Percentiles rank a stretch among this genome's conserved stretches.
Evolutionary conservation across 805 yeast species (phyloP).

Genomic region (Ogataea wickerhamii): DNA sequence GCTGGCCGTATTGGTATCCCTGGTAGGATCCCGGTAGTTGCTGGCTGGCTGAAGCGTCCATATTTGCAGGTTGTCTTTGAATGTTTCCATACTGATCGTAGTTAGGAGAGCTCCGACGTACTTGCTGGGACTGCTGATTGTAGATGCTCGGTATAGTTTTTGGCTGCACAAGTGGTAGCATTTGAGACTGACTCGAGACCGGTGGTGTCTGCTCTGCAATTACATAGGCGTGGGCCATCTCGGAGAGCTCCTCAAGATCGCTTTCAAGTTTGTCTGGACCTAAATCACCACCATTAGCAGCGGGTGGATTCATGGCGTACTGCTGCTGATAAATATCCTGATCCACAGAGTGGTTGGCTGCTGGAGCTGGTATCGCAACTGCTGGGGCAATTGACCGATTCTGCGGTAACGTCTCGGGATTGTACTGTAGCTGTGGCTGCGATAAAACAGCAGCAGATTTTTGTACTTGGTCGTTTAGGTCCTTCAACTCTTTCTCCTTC

Average conservation of each 20-base stretch:
- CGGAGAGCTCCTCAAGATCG: conserved; percentile 31
- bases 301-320: conserved; percentile 2
- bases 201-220: conserved; percentile 27
- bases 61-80: conserved; percentile 15
- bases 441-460: conserved; percentile 10
- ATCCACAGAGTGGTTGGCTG: conserved; percentile 1
- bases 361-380: conserved; percentile 1
- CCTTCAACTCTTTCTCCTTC: conserved; percentile 24
- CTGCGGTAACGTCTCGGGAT: not conserved
- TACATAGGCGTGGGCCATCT: conserved; percentile 30
- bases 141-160: conserved; percentile 18
- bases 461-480: conserved; percentile 25
- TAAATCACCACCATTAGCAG: conserved; percentile 6
- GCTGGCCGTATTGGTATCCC: conserved; percentile 1
- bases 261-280: conserved; percentile 22
- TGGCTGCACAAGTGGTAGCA: conserved; percentile 20
- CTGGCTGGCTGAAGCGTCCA: conserved; percentile 20
- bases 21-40: not conserved
- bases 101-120: conserved; percentile 11
- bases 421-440: conserved; percentile 5
- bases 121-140: conserved; percentile 18
- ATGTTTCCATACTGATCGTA: conserved; percentile 20
- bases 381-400: not conserved
- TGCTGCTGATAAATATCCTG: conserved; percentile 8
- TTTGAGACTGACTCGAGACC: conserved; percentile 9